Conservation (phyloP, 225 moss, liverwort and hornwort genomes). For the Anthoceros angustus region DNA sequence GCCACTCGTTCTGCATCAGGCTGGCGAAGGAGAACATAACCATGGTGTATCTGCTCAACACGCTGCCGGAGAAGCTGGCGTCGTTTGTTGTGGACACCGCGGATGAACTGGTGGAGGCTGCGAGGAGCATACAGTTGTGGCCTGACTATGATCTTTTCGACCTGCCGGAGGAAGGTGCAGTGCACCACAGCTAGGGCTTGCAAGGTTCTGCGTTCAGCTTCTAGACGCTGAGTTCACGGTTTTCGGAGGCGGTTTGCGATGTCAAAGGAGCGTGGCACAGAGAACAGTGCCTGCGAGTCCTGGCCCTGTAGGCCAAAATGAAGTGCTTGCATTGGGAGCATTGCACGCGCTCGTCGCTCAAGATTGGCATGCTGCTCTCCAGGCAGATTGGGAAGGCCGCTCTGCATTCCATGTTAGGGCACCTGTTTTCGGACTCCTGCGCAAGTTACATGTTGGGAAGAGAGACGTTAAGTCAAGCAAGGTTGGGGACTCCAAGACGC, state of each 20-base stretch:
- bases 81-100: background rate
- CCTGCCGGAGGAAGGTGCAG: background rate
- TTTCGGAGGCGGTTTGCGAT: background rate
- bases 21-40: constrained; percentile 4
- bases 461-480: background rate
- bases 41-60: constrained; percentile 8
- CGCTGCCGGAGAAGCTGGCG: background rate
- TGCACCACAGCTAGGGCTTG: background rate
- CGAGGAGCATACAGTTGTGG: constrained; percentile 6
- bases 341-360: constrained; percentile 36
- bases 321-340: constrained; percentile 52
- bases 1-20: constrained; percentile 6
- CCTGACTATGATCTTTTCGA: constrained; percentile 6
- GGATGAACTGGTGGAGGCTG: background rate
- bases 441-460: background rate
- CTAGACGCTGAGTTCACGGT: background rate
- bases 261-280: constrained; percentile 36
- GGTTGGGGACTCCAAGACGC: background rate
- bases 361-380: constrained; percentile 50
- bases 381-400: constrained; percentile 41
- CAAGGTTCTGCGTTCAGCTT: background rate
- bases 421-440: constrained; percentile 52
- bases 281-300: constrained; percentile 36
- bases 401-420: constrained; percentile 34
- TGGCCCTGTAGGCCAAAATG: constrained; percentile 30